Base-by-base conservation (phyloP, 2,329 filamentous ascomycete species). In the Trichoderma guizhouense region DNA sequence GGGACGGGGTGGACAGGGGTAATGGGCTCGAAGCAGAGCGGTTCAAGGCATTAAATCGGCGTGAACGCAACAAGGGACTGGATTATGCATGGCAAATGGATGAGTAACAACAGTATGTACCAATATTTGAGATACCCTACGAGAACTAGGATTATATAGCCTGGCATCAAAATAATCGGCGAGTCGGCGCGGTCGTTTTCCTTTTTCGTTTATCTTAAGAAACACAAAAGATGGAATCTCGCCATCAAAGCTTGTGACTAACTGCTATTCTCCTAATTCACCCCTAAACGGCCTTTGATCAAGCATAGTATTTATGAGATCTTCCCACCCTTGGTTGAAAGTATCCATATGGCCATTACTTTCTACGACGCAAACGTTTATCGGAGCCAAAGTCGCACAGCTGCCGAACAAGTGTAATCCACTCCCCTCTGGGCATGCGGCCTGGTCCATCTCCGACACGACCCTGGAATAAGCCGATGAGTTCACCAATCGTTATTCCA, bases 11-110 rank as follows among this genome's bases (percentile, higher is more conserved):
- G 21, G 96, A 99, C 84, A 87, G 96, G 75, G 87, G 93, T 24
- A 99, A 94, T 82, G 95, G 95, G 0, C 98, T 98, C 79, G 96
- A 99, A 84, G 92, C 89, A 74, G 92, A 98, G 79, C 92, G 95
- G 83, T 98, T 98, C 83, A 94, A 92, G 80, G 93, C 94, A 2
- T 85, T 95, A 75, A 98, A 98, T 80, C 86, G 90, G 76, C 89
- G 89, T 76, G 90, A 91, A 77, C 90, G 94, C 79, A 90, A 92
- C 76, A 92, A 93, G 81, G 91, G 91, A 36, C 81, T 98, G 78
- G 91, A 95, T 77, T 98, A 98, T 81, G 90, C 92, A 36, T 99
- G 95, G 96, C 93, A 98, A 85, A 96, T 97, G 92, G 96, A 98
- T 83, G 93, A 94, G 81, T 96, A 87, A 80, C n/a, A 64, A 39